Conservation (phyloP, 139 green algal genomes). For the Diplosphaera chodatii region DNA sequence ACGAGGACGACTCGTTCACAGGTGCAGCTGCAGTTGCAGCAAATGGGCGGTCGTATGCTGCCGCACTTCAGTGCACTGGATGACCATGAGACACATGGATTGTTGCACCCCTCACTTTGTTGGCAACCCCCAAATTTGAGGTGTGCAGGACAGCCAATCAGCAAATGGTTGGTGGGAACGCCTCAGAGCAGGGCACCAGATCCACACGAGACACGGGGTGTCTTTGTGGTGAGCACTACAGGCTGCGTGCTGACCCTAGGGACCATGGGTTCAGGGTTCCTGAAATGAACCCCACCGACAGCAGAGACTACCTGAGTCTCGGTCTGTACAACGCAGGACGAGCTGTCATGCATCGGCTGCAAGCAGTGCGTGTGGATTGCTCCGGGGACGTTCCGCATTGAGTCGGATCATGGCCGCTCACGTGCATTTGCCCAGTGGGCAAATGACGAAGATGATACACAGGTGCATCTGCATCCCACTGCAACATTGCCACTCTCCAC, state of each 20-base stretch:
- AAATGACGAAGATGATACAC: slow-evolving; percentile 66
- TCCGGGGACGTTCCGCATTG: slow-evolving; percentile 72
- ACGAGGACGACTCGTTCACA: slow-evolving; percentile 67
- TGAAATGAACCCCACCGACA: too few species aligned
- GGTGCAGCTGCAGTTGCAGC: slow-evolving; percentile 16
- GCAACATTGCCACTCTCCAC: too few species aligned
- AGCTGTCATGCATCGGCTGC: slow-evolving; percentile 82
- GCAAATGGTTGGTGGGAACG: slow-evolving; percentile 61
- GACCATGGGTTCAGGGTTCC: too few species aligned
- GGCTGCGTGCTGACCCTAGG: too few species aligned
- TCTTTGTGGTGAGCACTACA: slow-evolving; percentile 77
- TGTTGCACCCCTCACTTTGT: too few species aligned
- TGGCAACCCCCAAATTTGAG: background rate
- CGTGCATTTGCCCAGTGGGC: slow-evolving; percentile 74
- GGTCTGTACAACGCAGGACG: slow-evolving; percentile 40
- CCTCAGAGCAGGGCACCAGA: slow-evolving; percentile 62
- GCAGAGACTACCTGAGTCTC: too few species aligned
- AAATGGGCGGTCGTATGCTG: too few species aligned
- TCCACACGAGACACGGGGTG: slow-evolving; percentile 50
- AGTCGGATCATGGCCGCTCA: slow-evolving; percentile 59
- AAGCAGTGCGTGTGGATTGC: slow-evolving; percentile 77
- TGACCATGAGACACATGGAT: too few species aligned
- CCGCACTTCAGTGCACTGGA: too few species aligned
- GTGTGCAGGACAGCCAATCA: slow-evolving; percentile 58
- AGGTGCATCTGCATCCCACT: slow-evolving; percentile 25